A percentile compares a stretch with the other conserved stretches of the same genome.
Evolutionary conservation across 495 filamentous ascomycete species (phyloP).

Genomic region (Aspergillus steynii): DNA sequence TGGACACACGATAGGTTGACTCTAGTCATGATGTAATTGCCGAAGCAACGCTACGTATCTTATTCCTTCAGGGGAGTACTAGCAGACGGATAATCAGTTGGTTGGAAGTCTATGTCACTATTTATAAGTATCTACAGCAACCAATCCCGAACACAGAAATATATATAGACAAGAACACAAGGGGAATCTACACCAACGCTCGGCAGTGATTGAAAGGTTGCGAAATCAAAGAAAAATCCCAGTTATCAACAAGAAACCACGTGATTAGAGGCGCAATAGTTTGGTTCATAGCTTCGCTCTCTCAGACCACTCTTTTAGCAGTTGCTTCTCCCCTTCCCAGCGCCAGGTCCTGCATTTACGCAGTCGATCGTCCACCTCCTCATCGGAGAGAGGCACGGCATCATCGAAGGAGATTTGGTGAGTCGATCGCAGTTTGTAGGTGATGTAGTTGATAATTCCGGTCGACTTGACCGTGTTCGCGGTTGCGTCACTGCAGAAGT

Average conservation of each 20-base stretch:
- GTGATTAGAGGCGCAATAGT: too few species aligned
- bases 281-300: constrained; percentile 46
- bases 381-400: constrained; percentile 50
- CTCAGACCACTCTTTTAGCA: constrained; percentile 38
- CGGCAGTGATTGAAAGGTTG: not conserved
- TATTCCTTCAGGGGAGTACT: too few species aligned
- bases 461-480: constrained; percentile 24
- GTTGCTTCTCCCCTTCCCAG: constrained; percentile 43
- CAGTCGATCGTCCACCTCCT: constrained; percentile 55
- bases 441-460: constrained; percentile 45
- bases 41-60: too few species aligned
- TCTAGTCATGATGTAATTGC: too few species aligned
- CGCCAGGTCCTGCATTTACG: constrained; percentile 44
- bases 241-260: too few species aligned
- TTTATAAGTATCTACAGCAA: not conserved
- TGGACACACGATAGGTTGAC: too few species aligned
- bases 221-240: too few species aligned
- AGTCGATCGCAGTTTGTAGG: constrained; percentile 55
- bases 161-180: not conserved
- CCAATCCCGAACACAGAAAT: not conserved
- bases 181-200: not conserved
- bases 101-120: too few species aligned
- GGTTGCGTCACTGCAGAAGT: constrained; percentile 53
- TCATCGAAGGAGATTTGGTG: constrained; percentile 50
- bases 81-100: too few species aligned